These are phyloP conservation scores for Trichoderma sp. DNA, from an alignment of 2,329 filamentous ascomycete genomes.

Conservation along the genomic window DNA sequence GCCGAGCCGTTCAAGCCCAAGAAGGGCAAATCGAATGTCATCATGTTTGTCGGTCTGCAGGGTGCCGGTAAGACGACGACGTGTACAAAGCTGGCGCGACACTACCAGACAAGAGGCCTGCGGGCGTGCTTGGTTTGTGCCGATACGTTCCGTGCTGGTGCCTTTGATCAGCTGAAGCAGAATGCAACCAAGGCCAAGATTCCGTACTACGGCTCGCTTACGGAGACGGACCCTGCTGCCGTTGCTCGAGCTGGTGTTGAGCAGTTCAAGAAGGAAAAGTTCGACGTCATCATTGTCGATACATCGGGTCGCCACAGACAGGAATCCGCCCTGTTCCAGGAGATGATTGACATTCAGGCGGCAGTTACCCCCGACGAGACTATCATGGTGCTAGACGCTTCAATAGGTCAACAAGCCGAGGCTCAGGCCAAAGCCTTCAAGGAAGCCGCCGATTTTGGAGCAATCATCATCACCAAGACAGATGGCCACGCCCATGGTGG, in stretches of 20 bases:
- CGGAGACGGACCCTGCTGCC: constrained; percentile 90
- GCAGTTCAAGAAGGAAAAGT: constrained; percentile 98
- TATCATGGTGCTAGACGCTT: constrained; percentile 96
- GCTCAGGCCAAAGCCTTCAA: constrained; percentile 96
- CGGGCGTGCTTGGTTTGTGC: constrained; percentile 92
- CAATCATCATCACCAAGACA: constrained; percentile 98
- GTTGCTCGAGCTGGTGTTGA: constrained; percentile 95
- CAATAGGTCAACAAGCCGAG: constrained; percentile 94
- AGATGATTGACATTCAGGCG: constrained; percentile 95
- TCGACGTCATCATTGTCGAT: constrained; percentile 98
- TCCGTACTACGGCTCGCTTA: constrained; percentile 94
- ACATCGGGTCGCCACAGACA: constrained; percentile 94
- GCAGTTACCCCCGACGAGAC: constrained; percentile 93
- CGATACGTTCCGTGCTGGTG: constrained; percentile 96
- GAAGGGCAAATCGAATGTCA: constrained; percentile 93
- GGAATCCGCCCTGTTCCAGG: constrained; percentile 90
- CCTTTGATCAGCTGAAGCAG: constrained; percentile 97
- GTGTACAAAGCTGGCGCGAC: constrained; percentile 92
- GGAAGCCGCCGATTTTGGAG: constrained; percentile 92
- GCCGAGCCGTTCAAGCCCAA: constrained; percentile 94
- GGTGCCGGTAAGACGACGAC: constrained; percentile 98
- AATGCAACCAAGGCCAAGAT: constrained; percentile 99
- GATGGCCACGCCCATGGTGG: constrained; percentile 94
- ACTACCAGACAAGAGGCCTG: constrained; percentile 93
- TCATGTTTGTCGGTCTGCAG: constrained; percentile 99